Evolutionary conservation across 108 stramenopile species (phyloP).

Genomic region (Nitzschia palea): DNA sequence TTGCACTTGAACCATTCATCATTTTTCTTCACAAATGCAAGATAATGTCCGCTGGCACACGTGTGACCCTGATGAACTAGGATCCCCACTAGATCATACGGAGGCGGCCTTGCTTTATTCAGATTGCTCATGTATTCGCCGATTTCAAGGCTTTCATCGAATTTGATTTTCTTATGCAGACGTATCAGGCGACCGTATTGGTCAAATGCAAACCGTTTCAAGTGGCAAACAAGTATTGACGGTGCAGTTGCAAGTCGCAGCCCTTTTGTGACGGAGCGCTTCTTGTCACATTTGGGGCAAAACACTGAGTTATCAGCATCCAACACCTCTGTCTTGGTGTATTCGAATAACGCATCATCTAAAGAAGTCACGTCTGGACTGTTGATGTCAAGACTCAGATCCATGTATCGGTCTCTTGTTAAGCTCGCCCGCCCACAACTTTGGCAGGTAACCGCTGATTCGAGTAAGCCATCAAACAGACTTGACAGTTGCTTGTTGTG

Average conservation of each 20-base stretch:
- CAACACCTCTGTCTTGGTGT: conserved; percentile 73
- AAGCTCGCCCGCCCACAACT: conserved; percentile 66
- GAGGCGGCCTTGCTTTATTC: conserved; percentile 74
- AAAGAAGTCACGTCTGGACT: conserved; percentile 52
- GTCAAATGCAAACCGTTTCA: conserved; percentile 85
- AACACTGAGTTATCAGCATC: conserved; percentile 76
- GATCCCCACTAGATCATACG: conserved; percentile 77
- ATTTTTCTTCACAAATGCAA: conserved; percentile 71
- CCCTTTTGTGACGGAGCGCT: conserved; percentile 76
- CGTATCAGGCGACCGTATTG: conserved; percentile 62
- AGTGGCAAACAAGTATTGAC: conserved; percentile 79
- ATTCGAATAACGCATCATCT: conserved; percentile 65
- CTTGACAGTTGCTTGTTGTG: conserved; percentile 75
- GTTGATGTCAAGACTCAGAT: conserved; percentile 79
- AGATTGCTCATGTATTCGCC: conserved; percentile 75
- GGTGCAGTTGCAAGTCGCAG: conserved; percentile 81
- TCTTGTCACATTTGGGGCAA: conserved; percentile 63
- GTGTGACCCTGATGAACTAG: conserved; percentile 77
- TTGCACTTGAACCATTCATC: conserved; percentile 79
- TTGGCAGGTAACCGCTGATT: conserved; percentile 81
- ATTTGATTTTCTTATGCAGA: conserved; percentile 66
- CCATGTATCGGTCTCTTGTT: conserved; percentile 88
- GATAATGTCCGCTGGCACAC: conserved; percentile 84
- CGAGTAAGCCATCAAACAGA: conserved; percentile 87
- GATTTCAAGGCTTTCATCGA: conserved; percentile 69